Evolutionary conservation across 441 rosid genomes (phyloP), one percentile per base, ranked within the genome.

Genomic region (Gossypium davidsonii): DNA sequence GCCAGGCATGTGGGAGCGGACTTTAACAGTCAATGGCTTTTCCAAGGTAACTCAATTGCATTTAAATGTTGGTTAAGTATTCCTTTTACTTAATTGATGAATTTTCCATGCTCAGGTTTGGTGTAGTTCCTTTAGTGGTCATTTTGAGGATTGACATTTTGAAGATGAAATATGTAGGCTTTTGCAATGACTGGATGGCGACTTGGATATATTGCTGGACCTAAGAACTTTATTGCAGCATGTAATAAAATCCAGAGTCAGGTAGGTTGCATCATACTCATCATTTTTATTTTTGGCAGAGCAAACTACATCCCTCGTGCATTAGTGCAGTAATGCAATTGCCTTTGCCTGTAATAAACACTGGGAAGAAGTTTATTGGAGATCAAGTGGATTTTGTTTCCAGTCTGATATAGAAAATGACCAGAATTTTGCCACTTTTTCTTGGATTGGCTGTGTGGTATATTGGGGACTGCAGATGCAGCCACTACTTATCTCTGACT

Each of bases 181-280:
- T 95, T 90, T 71, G 99, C 99, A 62, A 95, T 95, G 99, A 95
- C 99, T 80, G 98, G 99, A 23, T 95, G 99, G 98, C 83, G 99
- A 57, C 95, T 95, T 69, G 97, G 99, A 71, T 93, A 95, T 74
- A 68, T 95, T 44, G 98, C 98, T 53, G 99, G 98, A 46, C 99
- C 97, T 44, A 91, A 85, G 76, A 93, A 89, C 79, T 91, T 95
- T 78, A 83, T 91, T 25, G 79, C 93, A 63, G 99, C 99, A 48
- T 93, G 98, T 77, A 91, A 89, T 77, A 95, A 95, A 83, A 79
- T 95, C 67, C 99, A 95, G 78, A 94, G 99, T 82, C 98, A 95
- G 94, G 99, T 95, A 83, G 11, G 8, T 20, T 73, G n/a, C 28
- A 74, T 70, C 7, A 26, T 65, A 37, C 14, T 58, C 44, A 59